phyloP scores from a whole-genome alignment of 2,329 filamentous ascomycete genomes.

The Pseudogymnoascus sp. region DNA sequence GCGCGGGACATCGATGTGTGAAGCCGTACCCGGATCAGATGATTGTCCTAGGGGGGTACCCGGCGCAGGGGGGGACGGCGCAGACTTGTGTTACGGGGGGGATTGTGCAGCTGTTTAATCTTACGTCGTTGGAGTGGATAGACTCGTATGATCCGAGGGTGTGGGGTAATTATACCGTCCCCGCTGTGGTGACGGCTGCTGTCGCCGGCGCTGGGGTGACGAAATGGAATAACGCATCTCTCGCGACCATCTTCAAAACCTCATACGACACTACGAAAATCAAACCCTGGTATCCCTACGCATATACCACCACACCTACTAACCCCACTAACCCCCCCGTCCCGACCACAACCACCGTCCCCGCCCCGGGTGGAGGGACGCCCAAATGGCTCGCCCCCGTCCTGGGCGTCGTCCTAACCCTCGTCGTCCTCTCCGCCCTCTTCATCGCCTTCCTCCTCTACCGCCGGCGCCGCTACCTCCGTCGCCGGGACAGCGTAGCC shows the following conservation, averaged over 20 bases:
- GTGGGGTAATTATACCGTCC: slow-evolving; percentile 61
- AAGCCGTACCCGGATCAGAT: slow-evolving; percentile 72
- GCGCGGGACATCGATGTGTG: slow-evolving; percentile 69
- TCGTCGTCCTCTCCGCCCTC: slow-evolving; percentile 46
- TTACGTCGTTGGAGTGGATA: slow-evolving; percentile 62
- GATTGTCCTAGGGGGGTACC: slow-evolving; percentile 65
- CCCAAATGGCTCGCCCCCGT: slow-evolving; percentile 54
- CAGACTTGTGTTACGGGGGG: slow-evolving; percentile 44
- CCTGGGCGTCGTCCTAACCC: slow-evolving; percentile 52
- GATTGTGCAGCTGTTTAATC: slow-evolving; percentile 63
- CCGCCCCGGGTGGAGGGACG: slow-evolving; percentile 22
- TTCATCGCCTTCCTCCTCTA: slow-evolving; percentile 46
- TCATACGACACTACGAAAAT: slow-evolving; percentile 51
- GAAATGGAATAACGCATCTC: slow-evolving; percentile 42
- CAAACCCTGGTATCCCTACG: slow-evolving; percentile 53
- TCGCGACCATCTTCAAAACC: slow-evolving; percentile 46
- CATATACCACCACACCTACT: slow-evolving; percentile 15
- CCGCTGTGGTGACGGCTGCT: slow-evolving; percentile 50
- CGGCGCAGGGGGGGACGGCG: slow-evolving; percentile 24
- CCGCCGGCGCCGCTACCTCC: slow-evolving; percentile 34
- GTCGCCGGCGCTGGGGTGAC: slow-evolving; percentile 73
- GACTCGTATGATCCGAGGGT: slow-evolving; percentile 58
- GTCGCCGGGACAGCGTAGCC: slow-evolving; percentile 16
- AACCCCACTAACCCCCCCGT: slow-evolving; percentile 11
- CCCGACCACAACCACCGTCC: not conserved